phyloP scores from a whole-genome alignment of 2,329 filamentous ascomycete genomes.

The Colletotrichum australisinense region DNA sequence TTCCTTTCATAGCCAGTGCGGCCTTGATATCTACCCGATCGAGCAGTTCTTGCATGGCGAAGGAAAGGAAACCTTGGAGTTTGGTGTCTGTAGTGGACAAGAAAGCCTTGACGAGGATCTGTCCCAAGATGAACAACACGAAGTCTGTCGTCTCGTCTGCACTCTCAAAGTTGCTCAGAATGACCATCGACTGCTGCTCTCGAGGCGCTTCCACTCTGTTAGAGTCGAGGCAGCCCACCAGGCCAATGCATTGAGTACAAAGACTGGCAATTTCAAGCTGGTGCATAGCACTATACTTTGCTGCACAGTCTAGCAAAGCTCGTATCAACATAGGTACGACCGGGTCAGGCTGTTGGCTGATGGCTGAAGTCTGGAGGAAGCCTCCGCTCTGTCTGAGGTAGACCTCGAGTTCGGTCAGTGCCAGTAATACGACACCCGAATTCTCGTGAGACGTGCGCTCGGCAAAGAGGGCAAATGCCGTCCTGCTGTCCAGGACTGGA shows the following conservation, averaged over 20 bases:
- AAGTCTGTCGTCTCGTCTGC: conserved; percentile 86
- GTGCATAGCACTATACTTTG: conserved; percentile 77
- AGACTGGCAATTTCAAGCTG: conserved; percentile 75
- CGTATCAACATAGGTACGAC: conserved; percentile 79
- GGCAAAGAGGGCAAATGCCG: conserved; percentile 68
- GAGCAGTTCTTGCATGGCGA: conserved; percentile 92
- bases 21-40: conserved; percentile 79
- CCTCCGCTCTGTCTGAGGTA: conserved; percentile 81
- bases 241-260: conserved; percentile 84
- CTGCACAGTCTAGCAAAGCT: conserved; percentile 85
- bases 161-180: conserved; percentile 86
- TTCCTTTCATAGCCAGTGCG: conserved; percentile 57
- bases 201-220: conserved; percentile 86
- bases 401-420: conserved; percentile 79
- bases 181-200: conserved; percentile 84
- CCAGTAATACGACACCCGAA: conserved; percentile 84
- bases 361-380: conserved; percentile 81
- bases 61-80: conserved; percentile 91
- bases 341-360: conserved; percentile 85
- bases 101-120: conserved; percentile 92
- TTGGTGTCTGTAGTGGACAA: conserved; percentile 88
- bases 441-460: conserved; percentile 85
- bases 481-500: conserved; percentile 64
- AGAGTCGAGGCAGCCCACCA: conserved; percentile 91
- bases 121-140: conserved; percentile 84